Conservation (phyloP, 108 stramenopile genomes). For the Stephanodiscus triporus region DNA sequence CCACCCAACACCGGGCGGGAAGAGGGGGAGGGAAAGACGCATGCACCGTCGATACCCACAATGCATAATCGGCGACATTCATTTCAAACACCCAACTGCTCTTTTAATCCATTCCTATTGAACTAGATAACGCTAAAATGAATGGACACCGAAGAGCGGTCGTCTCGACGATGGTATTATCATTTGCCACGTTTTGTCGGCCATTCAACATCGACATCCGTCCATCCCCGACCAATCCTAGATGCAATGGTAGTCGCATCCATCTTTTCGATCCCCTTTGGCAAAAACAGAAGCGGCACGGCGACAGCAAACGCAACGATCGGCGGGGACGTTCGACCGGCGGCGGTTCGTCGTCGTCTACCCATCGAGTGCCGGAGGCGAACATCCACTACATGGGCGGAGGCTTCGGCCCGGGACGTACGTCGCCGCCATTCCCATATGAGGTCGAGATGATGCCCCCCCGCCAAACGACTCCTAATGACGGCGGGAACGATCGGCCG, state of each 20-base stretch:
- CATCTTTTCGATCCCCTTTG: slow-evolving; percentile 5
- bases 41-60: too few species aligned
- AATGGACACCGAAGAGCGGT: neutral
- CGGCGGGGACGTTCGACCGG: neutral
- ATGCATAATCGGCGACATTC: too few species aligned
- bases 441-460: slow-evolving; percentile 19
- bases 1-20: too few species aligned
- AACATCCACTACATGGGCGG: slow-evolving; percentile 16
- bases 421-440: slow-evolving; percentile 28
- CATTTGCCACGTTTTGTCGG: neutral
- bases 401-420: slow-evolving; percentile 22
- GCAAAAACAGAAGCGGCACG: neutral
- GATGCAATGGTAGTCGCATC: neutral
- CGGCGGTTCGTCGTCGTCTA: neutral
- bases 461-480: neutral
- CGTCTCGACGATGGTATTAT: neutral
- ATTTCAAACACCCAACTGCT: too few species aligned
- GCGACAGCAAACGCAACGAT: neutral
- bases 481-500: neutral
- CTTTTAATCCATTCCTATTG: too few species aligned
- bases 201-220: slow-evolving; percentile 4
- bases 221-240: neutral
- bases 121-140: too few species aligned
- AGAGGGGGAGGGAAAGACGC: too few species aligned
- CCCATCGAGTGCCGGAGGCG: slow-evolving; percentile 32